Conservation (phyloP, 306 rosid species). For the Fragaria nilgerrensis region DNA sequence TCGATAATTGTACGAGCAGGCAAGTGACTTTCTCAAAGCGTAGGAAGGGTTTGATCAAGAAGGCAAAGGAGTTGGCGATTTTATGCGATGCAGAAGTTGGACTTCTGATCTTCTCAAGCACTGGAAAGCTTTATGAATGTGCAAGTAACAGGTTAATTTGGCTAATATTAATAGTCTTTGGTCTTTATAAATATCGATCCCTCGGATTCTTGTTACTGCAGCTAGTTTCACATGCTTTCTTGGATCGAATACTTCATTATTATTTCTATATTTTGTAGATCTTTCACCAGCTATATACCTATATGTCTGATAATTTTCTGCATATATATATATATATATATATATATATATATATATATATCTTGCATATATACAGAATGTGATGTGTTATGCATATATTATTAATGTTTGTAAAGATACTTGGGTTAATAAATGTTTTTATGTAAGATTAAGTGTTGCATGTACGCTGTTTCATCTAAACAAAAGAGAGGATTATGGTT, state of each 20-base stretch:
- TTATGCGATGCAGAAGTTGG: slow-evolving; percentile 90
- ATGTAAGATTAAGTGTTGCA: not conserved
- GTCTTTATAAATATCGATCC: not conserved
- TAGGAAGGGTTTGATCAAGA: slow-evolving; percentile 85
- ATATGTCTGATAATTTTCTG: not conserved
- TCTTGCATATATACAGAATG: not conserved
- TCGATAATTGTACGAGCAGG: slow-evolving; percentile 70
- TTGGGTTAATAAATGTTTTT: too few relatives aligned
- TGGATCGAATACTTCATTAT: not conserved
- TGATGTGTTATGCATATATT: not conserved
- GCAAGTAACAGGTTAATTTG: slow-evolving; percentile 60
- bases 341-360: too few relatives aligned
- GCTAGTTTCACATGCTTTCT: not conserved
- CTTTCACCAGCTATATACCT: not conserved
- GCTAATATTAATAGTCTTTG: not conserved
- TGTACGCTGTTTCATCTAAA: not conserved
- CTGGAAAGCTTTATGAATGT: slow-evolving; percentile 75
- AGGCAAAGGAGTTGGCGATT: slow-evolving; percentile 76
- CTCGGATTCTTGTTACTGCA: not conserved
- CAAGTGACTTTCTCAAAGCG: slow-evolving; percentile 96
- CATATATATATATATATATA: too few relatives aligned
- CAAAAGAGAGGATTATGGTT: not conserved
- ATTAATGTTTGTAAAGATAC: not conserved
- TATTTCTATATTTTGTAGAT: not conserved
- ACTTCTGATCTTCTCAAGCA: slow-evolving; percentile 67